phyloP scores from a whole-genome alignment of 495 filamentous ascomycete genomes.

The Terfezia claveryi region DNA sequence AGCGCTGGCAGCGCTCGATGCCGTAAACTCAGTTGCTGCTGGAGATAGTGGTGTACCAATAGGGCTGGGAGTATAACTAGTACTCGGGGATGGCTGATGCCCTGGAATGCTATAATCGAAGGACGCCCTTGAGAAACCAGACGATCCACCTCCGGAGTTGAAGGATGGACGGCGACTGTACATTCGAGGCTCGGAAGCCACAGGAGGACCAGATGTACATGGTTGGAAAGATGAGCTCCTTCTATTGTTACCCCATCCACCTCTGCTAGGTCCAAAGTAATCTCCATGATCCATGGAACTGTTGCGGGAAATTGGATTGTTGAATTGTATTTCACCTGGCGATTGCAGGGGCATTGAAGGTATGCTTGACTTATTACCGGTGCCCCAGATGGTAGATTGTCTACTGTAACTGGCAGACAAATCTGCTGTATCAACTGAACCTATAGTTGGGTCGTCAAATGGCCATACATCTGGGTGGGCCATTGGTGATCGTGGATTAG shows the following conservation, averaged over 20 bases:
- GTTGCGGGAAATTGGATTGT: constrained; percentile 8
- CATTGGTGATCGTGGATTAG: constrained; percentile 23
- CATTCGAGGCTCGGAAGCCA: constrained; percentile 18
- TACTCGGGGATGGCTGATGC: constrained; percentile 27
- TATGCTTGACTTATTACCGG: constrained; percentile 7
- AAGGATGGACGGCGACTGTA: constrained; percentile 19
- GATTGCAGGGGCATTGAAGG: constrained; percentile 8
- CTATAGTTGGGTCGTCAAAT: constrained; percentile 31
- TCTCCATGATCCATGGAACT: constrained; percentile 11
- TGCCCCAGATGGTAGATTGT: constrained; percentile 20
- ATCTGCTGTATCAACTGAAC: constrained; percentile 18
- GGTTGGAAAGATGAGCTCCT: constrained; percentile 17
- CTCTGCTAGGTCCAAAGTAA: constrained; percentile 9
- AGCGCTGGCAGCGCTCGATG: constrained; percentile 15
- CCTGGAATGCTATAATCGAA: constrained; percentile 6
- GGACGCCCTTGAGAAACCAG: constrained; percentile 8
- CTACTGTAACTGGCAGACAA: constrained; percentile 19
- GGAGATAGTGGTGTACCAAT: constrained; percentile 68
- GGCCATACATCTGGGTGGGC: constrained; percentile 18
- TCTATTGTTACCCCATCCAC: constrained; percentile 12
- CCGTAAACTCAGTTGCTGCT: constrained; percentile 61
- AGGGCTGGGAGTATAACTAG: constrained; percentile 43
- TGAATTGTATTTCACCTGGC: constrained; percentile 10
- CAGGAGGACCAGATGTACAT: constrained; percentile 14
- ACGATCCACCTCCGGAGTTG: constrained; percentile 17